Evolutionary conservation across 108 stramenopile genomes (phyloP).

Genomic region (Conticribra guillardii): DNA sequence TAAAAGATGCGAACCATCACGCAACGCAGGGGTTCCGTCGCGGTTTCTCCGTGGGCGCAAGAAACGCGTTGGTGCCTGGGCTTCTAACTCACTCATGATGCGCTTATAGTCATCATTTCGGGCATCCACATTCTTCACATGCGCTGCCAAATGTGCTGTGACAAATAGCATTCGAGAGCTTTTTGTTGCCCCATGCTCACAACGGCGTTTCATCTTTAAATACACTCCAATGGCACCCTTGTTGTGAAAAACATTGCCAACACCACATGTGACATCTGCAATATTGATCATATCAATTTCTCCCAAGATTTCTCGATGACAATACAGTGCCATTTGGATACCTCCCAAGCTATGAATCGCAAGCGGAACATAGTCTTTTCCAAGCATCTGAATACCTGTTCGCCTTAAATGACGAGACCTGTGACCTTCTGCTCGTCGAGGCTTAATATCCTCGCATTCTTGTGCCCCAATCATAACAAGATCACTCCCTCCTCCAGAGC

Average conservation of each 20-base stretch:
- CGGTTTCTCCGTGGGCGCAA: slow-evolving; percentile 44
- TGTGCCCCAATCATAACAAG: slow-evolving; percentile 84
- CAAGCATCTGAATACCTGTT: slow-evolving; percentile 80
- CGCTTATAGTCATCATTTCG: slow-evolving; percentile 86
- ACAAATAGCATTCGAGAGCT: slow-evolving; percentile 79
- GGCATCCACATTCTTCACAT: slow-evolving; percentile 84
- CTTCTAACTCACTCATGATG: slow-evolving; percentile 82
- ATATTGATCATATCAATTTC: slow-evolving; percentile 75
- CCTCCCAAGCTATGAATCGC: slow-evolving; percentile 87
- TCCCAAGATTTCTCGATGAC: slow-evolving; percentile 67
- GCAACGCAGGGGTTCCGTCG: slow-evolving; percentile 18
- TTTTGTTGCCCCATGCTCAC: slow-evolving; percentile 36
- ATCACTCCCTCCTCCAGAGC: slow-evolving; percentile 61
- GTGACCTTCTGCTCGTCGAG: slow-evolving; percentile 81
- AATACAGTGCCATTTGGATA: slow-evolving; percentile 87
- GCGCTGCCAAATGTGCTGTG: slow-evolving; percentile 87
- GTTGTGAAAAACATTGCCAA: slow-evolving; percentile 92
- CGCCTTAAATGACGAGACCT: slow-evolving; percentile 80
- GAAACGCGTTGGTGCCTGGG: slow-evolving; percentile 79
- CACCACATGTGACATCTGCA: slow-evolving; percentile 89
- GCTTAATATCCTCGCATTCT: slow-evolving; percentile 92
- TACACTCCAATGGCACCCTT: slow-evolving; percentile 91
- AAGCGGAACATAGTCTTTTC: slow-evolving; percentile 77
- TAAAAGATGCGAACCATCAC: slow-evolving; percentile 63
- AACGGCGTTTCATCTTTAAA: slow-evolving; percentile 61